phyloP scores from a whole-genome alignment of 2,329 filamentous ascomycete species.

The Pseudogymnoascus sp. region DNA sequence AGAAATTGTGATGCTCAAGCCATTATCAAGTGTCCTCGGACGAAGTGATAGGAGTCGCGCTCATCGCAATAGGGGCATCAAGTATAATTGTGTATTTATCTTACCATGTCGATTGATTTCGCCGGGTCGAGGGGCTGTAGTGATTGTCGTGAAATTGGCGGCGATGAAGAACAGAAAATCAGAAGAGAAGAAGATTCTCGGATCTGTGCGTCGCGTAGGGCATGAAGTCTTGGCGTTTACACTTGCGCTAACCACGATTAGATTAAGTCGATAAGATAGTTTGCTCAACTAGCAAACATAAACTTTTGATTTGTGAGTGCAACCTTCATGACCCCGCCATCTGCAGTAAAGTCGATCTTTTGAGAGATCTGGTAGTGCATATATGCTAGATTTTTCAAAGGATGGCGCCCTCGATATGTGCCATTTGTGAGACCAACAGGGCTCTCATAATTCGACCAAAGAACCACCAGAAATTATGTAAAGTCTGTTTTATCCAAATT shows the following conservation, averaged over 20 bases:
- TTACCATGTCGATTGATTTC: constrained; percentile 53
- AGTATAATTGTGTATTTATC: constrained; percentile 29
- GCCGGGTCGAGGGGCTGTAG: constrained; percentile 35
- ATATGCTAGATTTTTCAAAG: constrained; percentile 14
- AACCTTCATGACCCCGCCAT: constrained; percentile 7
- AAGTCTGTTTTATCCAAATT: constrained; percentile 71
- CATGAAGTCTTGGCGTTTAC: constrained; percentile 20
- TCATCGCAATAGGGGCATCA: constrained; percentile 17
- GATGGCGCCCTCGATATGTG: constrained; percentile 74
- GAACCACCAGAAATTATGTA: constrained; percentile 90
- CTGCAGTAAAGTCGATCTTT: background rate
- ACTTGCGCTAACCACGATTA: constrained; percentile 6
- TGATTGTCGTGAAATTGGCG: constrained; percentile 39
- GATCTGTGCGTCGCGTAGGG: constrained; percentile 15
- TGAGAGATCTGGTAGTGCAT: constrained; percentile 9
- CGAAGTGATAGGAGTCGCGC: constrained; percentile 24
- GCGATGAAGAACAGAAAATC: constrained; percentile 27
- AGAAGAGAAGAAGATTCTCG: constrained; percentile 21
- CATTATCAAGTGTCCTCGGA: constrained; percentile 38
- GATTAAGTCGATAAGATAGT: constrained; percentile 5
- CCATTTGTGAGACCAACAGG: constrained; percentile 64
- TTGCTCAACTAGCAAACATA: constrained; percentile 12
- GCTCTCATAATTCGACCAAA: constrained; percentile 91
- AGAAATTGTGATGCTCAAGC: constrained; percentile 46
- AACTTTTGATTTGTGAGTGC: constrained; percentile 9